Percentiles rank a stretch among this genome's conserved stretches.
These are phyloP conservation scores for Amanita rimosa DNA, from an alignment of 768 basidiomycete genomes.

Conservation along the genomic window DNA sequence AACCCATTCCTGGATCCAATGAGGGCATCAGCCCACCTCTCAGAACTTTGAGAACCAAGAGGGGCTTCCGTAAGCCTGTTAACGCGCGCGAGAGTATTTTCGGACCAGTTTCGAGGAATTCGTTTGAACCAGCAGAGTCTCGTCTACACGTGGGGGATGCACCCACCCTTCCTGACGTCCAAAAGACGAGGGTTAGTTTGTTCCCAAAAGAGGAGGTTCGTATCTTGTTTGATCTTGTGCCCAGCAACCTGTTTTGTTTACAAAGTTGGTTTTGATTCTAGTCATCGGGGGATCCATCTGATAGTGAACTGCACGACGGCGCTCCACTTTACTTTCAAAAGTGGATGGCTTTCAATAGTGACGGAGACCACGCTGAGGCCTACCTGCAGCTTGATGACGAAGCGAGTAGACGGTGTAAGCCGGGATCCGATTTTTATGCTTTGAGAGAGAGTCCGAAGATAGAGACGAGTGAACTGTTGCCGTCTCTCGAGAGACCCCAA, in stretches of 20 bases:
- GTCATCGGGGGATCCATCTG: not conserved
- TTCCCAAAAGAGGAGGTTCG: not conserved
- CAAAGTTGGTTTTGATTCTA: not conserved
- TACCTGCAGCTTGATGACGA: not conserved
- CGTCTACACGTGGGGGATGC: too few relatives aligned
- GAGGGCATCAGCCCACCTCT: not conserved
- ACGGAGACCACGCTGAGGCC: not conserved
- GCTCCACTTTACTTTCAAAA: not conserved
- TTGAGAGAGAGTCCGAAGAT: not conserved
- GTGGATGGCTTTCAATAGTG: not conserved
- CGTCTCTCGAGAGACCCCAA: not conserved
- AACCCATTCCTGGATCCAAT: not conserved
- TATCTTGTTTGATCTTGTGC: not conserved
- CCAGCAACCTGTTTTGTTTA: not conserved
- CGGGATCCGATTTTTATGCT: not conserved
- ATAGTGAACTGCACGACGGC: too few relatives aligned
- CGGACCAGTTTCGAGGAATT: not conserved
- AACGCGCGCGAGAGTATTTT: not conserved
- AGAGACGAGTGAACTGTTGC: not conserved
- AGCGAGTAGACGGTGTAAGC: not conserved
- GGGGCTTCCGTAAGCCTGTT: not conserved
- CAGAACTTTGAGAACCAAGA: not conserved
- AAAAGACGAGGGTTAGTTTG: too few relatives aligned
- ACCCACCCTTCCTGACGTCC: too few relatives aligned
- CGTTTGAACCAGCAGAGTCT: not conserved